Evolutionary conservation across 106 monocot species (phyloP).

Genomic region (Hemerocallis citrina): DNA sequence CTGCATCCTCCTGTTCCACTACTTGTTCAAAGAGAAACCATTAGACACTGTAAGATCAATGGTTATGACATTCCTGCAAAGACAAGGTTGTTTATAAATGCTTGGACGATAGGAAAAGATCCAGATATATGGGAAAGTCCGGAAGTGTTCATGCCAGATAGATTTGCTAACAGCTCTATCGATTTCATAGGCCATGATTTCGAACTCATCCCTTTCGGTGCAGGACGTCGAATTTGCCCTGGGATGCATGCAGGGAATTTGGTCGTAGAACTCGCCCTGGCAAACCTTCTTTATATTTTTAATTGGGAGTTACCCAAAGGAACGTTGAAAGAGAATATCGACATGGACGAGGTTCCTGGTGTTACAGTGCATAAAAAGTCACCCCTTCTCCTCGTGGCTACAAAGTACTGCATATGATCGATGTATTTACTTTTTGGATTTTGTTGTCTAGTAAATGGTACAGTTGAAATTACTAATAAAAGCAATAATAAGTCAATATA

Average conservation of each 20-base stretch:
- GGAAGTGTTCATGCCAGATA: slow-evolving; percentile 5
- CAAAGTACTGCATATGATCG: neutral
- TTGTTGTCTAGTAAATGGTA: too few species aligned
- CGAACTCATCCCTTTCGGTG: slow-evolving; percentile 11
- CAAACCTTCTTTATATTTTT: slow-evolving; percentile 6
- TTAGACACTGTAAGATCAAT: slow-evolving; percentile 2
- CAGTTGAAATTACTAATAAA: too few species aligned
- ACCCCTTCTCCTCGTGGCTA: slow-evolving; percentile 2
- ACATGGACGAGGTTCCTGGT: slow-evolving; percentile 6
- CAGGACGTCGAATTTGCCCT: slow-evolving; percentile 7
- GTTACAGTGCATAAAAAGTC: neutral
- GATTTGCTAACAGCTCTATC: neutral
- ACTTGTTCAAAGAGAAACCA: neutral
- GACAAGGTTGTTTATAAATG: neutral
- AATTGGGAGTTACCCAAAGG: slow-evolving; percentile 13
- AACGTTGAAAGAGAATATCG: neutral
- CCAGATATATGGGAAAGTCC: slow-evolving; percentile 2
- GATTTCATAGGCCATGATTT: slow-evolving; percentile 3
- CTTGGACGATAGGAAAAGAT: slow-evolving; percentile 4
- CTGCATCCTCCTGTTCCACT: slow-evolving; percentile 8
- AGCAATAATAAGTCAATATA: too few species aligned
- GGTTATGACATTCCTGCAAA: slow-evolving; percentile 8
- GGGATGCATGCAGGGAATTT: neutral
- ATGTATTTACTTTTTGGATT: too few species aligned
- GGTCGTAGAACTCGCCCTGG: slow-evolving; percentile 1